A percentile compares a stretch with the other conserved stretches of the same genome.
Evolutionary conservation across 441 rosid genomes (phyloP).

Genomic region (Erodium trifolium): DNA sequence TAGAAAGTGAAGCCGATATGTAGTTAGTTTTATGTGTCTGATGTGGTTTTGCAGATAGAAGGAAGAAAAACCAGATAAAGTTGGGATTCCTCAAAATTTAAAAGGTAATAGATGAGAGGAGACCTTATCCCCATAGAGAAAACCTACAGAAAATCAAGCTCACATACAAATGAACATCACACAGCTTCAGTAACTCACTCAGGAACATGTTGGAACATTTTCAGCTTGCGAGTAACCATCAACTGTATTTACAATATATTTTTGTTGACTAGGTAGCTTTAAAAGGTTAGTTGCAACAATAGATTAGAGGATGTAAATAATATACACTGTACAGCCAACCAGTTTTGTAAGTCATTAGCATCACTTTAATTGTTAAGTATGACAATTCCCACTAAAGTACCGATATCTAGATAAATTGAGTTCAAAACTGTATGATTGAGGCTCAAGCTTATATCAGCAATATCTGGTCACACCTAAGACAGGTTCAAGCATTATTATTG

Average conservation of each 20-base stretch:
- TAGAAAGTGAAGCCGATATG: background rate
- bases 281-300: background rate
- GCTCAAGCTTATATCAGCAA: too few species aligned
- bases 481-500: too few species aligned
- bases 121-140: background rate
- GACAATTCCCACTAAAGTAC: background rate
- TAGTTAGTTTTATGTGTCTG: conserved; percentile 1
- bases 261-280: too few species aligned
- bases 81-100: background rate
- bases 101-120: background rate
- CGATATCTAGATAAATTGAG: too few species aligned
- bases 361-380: background rate
- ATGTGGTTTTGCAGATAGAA: conserved; percentile 24
- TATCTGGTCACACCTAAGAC: too few species aligned
- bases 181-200: background rate
- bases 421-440: too few species aligned
- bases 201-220: background rate
- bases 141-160: background rate
- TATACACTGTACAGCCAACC: background rate
- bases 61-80: conserved; percentile 19
- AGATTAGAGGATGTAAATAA: background rate
- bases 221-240: background rate
- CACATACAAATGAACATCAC: background rate
- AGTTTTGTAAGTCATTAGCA: background rate
- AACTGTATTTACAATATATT: background rate